phyloP scores from a whole-genome alignment of 768 basidiomycete genomes.

The Rhizopogon vulgaris region DNA sequence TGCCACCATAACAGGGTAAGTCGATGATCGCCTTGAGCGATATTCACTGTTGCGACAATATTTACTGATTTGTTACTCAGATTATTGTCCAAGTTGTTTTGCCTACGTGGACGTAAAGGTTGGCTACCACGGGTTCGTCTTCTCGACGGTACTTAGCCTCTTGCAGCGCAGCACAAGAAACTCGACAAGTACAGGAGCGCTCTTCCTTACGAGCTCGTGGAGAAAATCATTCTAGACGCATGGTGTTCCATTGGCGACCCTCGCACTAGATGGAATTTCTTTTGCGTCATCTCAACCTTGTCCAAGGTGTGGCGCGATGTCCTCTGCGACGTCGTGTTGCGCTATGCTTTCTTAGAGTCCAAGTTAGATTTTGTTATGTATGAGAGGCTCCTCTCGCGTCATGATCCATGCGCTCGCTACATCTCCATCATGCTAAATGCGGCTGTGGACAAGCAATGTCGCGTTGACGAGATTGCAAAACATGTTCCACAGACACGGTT shows the following conservation, averaged over 20 bases:
- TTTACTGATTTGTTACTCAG: neutral
- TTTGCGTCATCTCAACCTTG: neutral
- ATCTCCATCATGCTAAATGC: neutral
- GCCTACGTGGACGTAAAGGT: neutral
- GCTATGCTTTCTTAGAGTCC: constrained; percentile 1
- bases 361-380: neutral
- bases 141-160: neutral
- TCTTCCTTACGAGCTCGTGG: constrained; percentile 1
- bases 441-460: neutral
- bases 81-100: neutral
- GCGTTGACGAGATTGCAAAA: neutral
- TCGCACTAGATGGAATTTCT: neutral
- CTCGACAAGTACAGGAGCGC: neutral
- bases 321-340: constrained; percentile 1
- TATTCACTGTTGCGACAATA: too few relatives aligned
- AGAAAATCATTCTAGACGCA: neutral
- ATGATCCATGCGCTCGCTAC: neutral
- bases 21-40: neutral
- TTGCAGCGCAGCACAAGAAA: neutral
- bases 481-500: neutral
- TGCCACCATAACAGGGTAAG: neutral
- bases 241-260: neutral
- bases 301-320: constrained; percentile 3
- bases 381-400: neutral
- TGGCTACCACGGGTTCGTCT: neutral